phyloP scores from a whole-genome alignment of 2,329 filamentous ascomycete species.

The Hypoxylon sp. region DNA sequence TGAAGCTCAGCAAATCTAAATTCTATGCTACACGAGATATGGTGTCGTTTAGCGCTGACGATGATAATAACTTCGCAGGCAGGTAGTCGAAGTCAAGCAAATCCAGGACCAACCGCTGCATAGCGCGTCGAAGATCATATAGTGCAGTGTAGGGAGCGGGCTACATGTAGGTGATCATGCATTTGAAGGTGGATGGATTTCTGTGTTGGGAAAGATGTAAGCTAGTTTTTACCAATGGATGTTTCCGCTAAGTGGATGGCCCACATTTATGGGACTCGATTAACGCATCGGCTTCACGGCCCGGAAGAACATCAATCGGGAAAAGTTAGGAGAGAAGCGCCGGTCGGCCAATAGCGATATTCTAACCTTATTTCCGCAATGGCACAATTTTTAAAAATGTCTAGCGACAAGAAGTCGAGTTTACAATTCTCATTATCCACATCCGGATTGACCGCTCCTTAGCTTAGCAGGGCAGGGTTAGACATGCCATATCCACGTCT shows the following conservation, averaged over 20 bases:
- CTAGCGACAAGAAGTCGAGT: slow-evolving; percentile 8
- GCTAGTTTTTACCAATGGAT: slow-evolving; percentile 31
- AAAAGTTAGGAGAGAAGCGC: slow-evolving; percentile 38
- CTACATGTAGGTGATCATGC: slow-evolving; percentile 41
- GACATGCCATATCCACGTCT: slow-evolving; percentile 12
- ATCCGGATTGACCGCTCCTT: slow-evolving; percentile 13
- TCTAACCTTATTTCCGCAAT: slow-evolving; percentile 19
- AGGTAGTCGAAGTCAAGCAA: slow-evolving; percentile 5
- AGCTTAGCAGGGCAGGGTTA: slow-evolving; percentile 6
- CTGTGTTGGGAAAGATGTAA: slow-evolving; percentile 27
- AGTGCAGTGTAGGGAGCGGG: slow-evolving; percentile 9
- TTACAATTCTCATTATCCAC: slow-evolving; percentile 32
- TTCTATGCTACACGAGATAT: slow-evolving; percentile 2
- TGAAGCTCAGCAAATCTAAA: slow-evolving; percentile 5
- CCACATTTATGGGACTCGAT: slow-evolving; percentile 31
- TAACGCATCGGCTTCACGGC: slow-evolving; percentile 38
- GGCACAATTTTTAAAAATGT: slow-evolving; percentile 6
- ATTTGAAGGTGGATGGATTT: slow-evolving; percentile 24
- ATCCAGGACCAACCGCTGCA: slow-evolving; percentile 22
- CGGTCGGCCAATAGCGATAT: slow-evolving; percentile 28
- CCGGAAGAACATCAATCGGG: slow-evolving; percentile 41
- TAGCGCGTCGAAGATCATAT: slow-evolving; percentile 27
- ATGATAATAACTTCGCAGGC: slow-evolving; percentile 15
- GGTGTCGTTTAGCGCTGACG: slow-evolving; percentile 6
- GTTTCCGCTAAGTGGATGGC: slow-evolving; percentile 17